Conservation (phyloP, 108 stramenopile species). For the Cylindrotheca closterium region DNA sequence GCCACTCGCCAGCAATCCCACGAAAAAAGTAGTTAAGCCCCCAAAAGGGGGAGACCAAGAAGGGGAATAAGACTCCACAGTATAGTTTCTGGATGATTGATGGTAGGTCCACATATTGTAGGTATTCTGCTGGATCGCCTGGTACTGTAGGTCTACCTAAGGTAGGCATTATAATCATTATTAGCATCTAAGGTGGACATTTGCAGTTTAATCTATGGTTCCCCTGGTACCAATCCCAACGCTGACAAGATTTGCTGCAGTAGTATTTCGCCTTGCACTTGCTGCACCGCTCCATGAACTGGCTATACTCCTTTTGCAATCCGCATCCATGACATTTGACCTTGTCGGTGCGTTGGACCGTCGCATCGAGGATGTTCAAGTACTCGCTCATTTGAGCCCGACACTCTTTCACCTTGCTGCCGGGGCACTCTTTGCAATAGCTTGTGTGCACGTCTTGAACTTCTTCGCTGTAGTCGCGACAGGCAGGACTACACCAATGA, state of each 20-base stretch:
- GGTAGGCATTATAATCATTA: too few species aligned
- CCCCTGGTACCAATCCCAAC: conserved; percentile 33
- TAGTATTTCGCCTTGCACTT: conserved; percentile 31
- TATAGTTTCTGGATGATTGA: too few species aligned
- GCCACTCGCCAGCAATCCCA: too few species aligned
- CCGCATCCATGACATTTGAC: conserved; percentile 30
- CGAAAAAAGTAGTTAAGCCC: too few species aligned
- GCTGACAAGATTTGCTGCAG: conserved; percentile 31
- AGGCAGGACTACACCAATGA: conserved; percentile 45
- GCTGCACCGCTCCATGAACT: conserved; percentile 23
- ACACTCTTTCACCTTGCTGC: conserved; percentile 22
- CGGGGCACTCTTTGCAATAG: conserved; percentile 32
- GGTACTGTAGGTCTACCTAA: too few species aligned
- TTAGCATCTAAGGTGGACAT: neutral
- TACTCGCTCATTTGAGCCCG: conserved; percentile 32
- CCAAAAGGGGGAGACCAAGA: too few species aligned
- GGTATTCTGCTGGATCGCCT: too few species aligned
- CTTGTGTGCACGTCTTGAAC: conserved; percentile 18
- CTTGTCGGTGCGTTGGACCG: neutral
- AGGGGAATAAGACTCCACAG: too few species aligned
- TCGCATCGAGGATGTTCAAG: conserved; percentile 10
- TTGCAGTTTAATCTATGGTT: conserved; percentile 21
- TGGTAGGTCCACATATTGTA: too few species aligned
- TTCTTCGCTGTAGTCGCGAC: conserved; percentile 31
- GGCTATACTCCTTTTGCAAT: neutral